Evolutionary conservation across 257 asterid genomes (phyloP).

Genomic region (Solanum pimpinellifolium): DNA sequence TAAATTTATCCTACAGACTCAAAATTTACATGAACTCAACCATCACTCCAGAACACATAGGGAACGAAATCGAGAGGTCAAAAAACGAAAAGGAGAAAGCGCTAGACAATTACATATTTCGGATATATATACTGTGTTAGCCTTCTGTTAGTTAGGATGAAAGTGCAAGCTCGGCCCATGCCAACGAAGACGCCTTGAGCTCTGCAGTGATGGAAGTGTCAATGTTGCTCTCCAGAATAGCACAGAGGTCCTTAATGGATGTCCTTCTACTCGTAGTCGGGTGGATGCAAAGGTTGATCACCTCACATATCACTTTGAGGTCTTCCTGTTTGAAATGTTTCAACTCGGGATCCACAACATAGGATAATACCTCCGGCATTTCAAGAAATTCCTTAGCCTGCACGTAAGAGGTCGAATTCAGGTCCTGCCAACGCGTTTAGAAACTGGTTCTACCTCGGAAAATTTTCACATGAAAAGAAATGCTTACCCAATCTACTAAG

Average conservation of each 20-base stretch:
- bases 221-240: constrained; percentile 52
- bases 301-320: constrained; percentile 61
- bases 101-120: not conserved
- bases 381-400: constrained; percentile 81
- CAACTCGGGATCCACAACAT: constrained; percentile 71
- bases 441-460: not conserved
- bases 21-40: constrained; percentile 24
- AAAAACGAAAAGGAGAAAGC: not conserved
- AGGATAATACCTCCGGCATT: constrained; percentile 37
- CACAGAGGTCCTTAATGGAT: constrained; percentile 58
- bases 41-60: not conserved
- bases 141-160: constrained; percentile 31
- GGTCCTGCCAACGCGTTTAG: not conserved
- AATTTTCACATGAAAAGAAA: not conserved
- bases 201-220: constrained; percentile 71
- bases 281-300: constrained; percentile 44
- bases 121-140: not conserved
- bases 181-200: constrained; percentile 68
- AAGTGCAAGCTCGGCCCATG: constrained; percentile 93
- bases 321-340: constrained; percentile 71
- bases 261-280: constrained; percentile 38
- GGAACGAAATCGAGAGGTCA: not conserved
- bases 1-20: constrained; percentile 6
- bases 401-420: not conserved
- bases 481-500: constrained; percentile 82